Conservation (phyloP, 1,139 yeast species). For the Zygoascus hellenicus region DNA sequence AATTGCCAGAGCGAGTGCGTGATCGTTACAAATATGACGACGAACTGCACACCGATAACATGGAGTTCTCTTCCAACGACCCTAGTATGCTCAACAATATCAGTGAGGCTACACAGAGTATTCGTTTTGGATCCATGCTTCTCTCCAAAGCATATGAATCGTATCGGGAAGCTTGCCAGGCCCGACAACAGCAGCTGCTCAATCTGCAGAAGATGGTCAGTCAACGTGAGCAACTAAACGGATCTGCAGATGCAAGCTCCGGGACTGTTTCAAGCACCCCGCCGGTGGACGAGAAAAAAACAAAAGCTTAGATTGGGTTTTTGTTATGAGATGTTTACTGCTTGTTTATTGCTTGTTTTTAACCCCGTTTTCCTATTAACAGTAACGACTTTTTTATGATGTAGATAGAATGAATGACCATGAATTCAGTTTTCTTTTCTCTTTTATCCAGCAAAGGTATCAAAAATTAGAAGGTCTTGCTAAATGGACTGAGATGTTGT, state of each 20-base stretch:
- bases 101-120: conserved; percentile 80
- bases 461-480: no score
- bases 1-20: conserved; percentile 8
- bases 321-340: not conserved
- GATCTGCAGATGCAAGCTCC: conserved; percentile 24
- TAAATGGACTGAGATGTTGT: no score
- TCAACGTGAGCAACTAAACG: conserved; percentile 16
- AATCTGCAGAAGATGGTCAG: conserved; percentile 32
- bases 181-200: conserved; percentile 40
- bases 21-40: conserved; percentile 76
- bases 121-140: conserved; percentile 87
- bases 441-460: not conserved
- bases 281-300: conserved; percentile 10
- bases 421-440: not conserved
- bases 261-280: conserved; percentile 15
- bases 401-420: not conserved
- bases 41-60: conserved; percentile 48
- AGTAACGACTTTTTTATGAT: no score
- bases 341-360: not conserved
- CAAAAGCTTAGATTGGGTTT: conserved; percentile 9
- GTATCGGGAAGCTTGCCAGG: conserved; percentile 49
- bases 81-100: conserved; percentile 74
- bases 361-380: not conserved
- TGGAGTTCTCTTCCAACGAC: conserved; percentile 52
- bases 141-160: conserved; percentile 76